A percentile compares a stretch with the other conserved stretches of the same genome.
Evolutionary conservation across 805 yeast genomes (phyloP).

Genomic region (Teunomyces stri): DNA sequence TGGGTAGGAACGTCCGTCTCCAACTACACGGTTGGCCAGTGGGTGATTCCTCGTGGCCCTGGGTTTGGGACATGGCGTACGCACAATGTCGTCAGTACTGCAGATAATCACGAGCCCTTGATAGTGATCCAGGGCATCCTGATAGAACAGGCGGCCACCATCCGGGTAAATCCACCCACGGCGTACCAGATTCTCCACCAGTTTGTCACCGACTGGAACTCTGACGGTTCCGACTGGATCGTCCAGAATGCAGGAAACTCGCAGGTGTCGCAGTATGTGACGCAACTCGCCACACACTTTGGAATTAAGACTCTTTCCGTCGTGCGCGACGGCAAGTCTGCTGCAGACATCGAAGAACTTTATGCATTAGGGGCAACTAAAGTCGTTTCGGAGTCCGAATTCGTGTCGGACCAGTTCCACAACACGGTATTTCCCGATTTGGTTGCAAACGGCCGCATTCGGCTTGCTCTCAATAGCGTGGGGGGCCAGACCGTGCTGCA

Average conservation of each 20-base stretch:
- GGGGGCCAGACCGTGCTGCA: constrained; percentile 22
- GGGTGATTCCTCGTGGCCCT: constrained; percentile 16
- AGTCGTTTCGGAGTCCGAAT: constrained; percentile 29
- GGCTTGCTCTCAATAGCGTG: constrained; percentile 33
- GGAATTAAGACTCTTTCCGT: constrained; percentile 29
- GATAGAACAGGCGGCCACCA: constrained; percentile 19
- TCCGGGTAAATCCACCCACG: constrained; percentile 20
- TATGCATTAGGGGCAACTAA: constrained; percentile 29
- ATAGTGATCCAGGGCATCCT: constrained; percentile 6
- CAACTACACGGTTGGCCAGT: constrained; percentile 15
- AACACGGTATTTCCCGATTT: constrained; percentile 12
- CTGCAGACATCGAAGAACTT: constrained; percentile 21
- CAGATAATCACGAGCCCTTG: constrained; percentile 5
- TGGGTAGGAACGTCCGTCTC: constrained; percentile 14
- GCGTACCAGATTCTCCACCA: constrained; percentile 20
- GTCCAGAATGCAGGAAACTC: constrained; percentile 35
- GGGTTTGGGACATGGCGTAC: constrained; percentile 25
- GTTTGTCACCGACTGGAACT: constrained; percentile 18
- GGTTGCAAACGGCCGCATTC: constrained; percentile 19
- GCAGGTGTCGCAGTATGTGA: constrained; percentile 28
- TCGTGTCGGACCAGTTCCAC: constrained; percentile 16
- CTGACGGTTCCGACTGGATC: constrained; percentile 27
- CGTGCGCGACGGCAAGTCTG: constrained; percentile 27
- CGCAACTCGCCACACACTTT: constrained; percentile 24
- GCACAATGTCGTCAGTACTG: constrained; percentile 16